Percentiles rank a stretch among this genome's conserved stretches.
phyloP scores from a whole-genome alignment of 805 yeast genomes.

The Danielia reshetovae region DNA sequence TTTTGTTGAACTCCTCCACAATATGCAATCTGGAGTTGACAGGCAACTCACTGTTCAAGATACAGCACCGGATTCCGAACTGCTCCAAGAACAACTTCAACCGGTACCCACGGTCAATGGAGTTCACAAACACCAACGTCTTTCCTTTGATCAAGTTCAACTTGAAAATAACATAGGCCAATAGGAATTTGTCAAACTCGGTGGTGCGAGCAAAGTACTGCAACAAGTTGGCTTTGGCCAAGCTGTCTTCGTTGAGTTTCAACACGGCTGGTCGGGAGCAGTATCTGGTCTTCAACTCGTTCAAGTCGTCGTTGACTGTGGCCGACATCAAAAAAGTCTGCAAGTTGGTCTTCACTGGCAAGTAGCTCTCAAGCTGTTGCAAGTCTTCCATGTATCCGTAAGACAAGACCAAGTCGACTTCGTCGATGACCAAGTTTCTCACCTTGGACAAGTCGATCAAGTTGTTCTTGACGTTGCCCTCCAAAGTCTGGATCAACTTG shows the following conservation, averaged over 20 bases:
- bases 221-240: conserved; percentile 54
- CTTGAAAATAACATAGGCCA: conserved; percentile 89
- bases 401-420: conserved; percentile 85
- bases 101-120: conserved; percentile 92
- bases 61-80: conserved; percentile 86
- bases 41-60: conserved; percentile 89
- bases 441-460: conserved; percentile 52
- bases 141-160: conserved; percentile 86
- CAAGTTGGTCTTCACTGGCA: conserved; percentile 70
- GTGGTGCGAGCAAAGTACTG: conserved; percentile 85
- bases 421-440: conserved; percentile 81
- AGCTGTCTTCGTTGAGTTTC: conserved; percentile 61
- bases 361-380: conserved; percentile 52
- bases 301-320: conserved; percentile 82
- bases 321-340: conserved; percentile 97
- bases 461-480: conserved; percentile 34
- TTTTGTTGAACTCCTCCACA: conserved; percentile 91
- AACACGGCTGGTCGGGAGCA: conserved; percentile 83
- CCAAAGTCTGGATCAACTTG: conserved; percentile 55
- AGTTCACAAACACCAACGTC: conserved; percentile 84
- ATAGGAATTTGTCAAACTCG: conserved; percentile 87
- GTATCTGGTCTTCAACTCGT: conserved; percentile 67
- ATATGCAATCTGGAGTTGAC: conserved; percentile 90
- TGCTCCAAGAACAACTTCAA: conserved; percentile 88
- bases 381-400: conserved; percentile 91